Evolutionary conservation across 345 rosid genomes (phyloP), one percentile per base, ranked within the genome.

Genomic region (Dipteronia dyeriana): DNA sequence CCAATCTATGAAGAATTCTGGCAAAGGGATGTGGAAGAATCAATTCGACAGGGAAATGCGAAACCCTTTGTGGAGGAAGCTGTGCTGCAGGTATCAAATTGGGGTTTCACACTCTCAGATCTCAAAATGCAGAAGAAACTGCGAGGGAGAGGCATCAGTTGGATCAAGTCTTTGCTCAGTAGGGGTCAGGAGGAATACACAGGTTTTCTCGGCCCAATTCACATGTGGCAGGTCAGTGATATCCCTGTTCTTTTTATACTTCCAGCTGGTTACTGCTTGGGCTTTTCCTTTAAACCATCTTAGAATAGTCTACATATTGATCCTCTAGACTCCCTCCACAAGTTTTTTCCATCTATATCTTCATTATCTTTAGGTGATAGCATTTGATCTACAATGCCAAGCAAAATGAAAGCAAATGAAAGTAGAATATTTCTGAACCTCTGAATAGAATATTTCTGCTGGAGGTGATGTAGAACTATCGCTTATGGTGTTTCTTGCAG

Each of bases 11-110:
- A 88, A 80, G 95, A 89, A 73, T 88, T 88, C 83, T 89, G 91
- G 93, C 93, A 88, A 72, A 91, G 95, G 78, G 93, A 91, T 78
- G 88, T 89, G 38, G 95, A 89, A 77, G 95, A 91, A 80, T 88
- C 93, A 62, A 84, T 88, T 76, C 81, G 91, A 74, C 95, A 87
- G 75, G 88, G 88, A 75, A 82, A 71, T 81, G 87, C 83, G 34
- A 84, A 89, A 82, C 92, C 95, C 19, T 91, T 91, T 77, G 81
- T 82, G 26, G 90, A 91, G 82, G 95, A 91, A 82, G 87, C 91
- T 84, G 83, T 74, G 51, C 71, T 91, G 78, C 93, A 84, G 79
- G 95, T 89, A 20, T 86, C 89, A 17, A 76, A 87, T 51, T 91
- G 95, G 93, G 95, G 93, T 66, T 91, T 91, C 84, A 87, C 84